Base-by-base conservation (phyloP, 768 basidiomycete genomes). In the Bullera alba region DNA sequence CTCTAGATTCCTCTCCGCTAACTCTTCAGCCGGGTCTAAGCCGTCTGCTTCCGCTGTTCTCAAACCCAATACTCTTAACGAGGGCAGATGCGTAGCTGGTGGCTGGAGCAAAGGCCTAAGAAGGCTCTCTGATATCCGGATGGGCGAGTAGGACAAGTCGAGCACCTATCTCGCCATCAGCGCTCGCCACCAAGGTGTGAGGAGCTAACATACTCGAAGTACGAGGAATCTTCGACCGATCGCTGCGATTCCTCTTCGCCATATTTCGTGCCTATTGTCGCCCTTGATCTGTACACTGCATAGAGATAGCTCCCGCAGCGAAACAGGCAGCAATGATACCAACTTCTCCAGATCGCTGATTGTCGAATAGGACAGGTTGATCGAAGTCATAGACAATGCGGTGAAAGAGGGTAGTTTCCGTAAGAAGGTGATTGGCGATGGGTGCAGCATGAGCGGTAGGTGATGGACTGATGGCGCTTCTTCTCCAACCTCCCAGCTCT, bases 191-290 rank as follows among this genome's bases (percentile, higher is more conserved):
- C n/a, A 16, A 25, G 34, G 3, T 42, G 4, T 34, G 25, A 23
- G 21, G 41, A 23, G 16, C 14, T 15, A 21, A 29, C 17, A 17
- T 15, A 51, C 58, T 30, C 34, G 60, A 0, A 65, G 41, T 4
- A 65, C 59, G 14, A 61, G 50, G 27, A 65, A 38, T 45, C 47
- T 61, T 36, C 57, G 51, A 1, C 51, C 59, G 7, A 65, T 17
- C 21, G 43, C 28, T 2, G 29, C 50, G 22, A 61, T 39, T 10
- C 57, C 57, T 16, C 51, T 48, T 28, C 51, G 22, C 46, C 58
- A 49, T 2, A n/a, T 35, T 4, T 53, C 56, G 5, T 53, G 51
- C 21, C 36, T 51, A 7, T 6, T 27, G 28, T 26, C 42, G 12
- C 23, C 27, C 12, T 28, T 28, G 29, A 52, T 5, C 26, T 42